Conservation (phyloP, 768 basidiomycete genomes). For the Naganishia randhawae region DNA sequence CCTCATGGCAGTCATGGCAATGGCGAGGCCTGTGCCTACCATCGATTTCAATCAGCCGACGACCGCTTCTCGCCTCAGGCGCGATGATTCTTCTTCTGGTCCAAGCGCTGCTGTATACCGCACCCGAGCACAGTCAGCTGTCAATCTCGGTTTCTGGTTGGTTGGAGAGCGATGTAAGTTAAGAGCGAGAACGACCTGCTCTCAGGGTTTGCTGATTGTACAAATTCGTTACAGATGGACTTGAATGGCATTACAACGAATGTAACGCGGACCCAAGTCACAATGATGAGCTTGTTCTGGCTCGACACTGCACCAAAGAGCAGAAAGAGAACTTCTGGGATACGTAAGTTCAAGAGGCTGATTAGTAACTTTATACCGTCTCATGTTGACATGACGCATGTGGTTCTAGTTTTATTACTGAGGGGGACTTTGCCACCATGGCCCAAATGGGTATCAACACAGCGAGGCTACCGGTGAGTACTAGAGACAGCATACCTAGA, state of each 20-base stretch:
- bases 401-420: slow-evolving; percentile 43
- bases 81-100: not conserved
- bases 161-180: slow-evolving; percentile 62
- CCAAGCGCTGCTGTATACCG: slow-evolving; percentile 50
- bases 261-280: not conserved
- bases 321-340: slow-evolving; percentile 35
- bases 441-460: slow-evolving; percentile 42
- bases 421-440: slow-evolving; percentile 43
- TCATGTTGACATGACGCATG: too few relatives aligned
- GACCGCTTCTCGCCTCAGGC: not conserved
- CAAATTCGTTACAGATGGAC: slow-evolving; percentile 46
- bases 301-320: slow-evolving; percentile 56
- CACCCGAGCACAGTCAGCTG: slow-evolving; percentile 63
- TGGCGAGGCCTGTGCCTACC: not conserved
- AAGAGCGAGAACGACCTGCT: not conserved
- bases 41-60: not conserved
- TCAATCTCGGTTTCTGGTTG: slow-evolving; percentile 69
- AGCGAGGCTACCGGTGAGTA: slow-evolving; percentile 44
- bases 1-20: not conserved
- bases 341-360: slow-evolving; percentile 34
- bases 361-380: too few relatives aligned
- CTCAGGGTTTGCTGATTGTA: not conserved
- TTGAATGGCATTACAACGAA: slow-evolving; percentile 63
- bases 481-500: slow-evolving; percentile 3
- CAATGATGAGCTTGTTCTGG: slow-evolving; percentile 11